phyloP scores from a whole-genome alignment of 306 rosid genomes.

The Prunus fruticosa region DNA sequence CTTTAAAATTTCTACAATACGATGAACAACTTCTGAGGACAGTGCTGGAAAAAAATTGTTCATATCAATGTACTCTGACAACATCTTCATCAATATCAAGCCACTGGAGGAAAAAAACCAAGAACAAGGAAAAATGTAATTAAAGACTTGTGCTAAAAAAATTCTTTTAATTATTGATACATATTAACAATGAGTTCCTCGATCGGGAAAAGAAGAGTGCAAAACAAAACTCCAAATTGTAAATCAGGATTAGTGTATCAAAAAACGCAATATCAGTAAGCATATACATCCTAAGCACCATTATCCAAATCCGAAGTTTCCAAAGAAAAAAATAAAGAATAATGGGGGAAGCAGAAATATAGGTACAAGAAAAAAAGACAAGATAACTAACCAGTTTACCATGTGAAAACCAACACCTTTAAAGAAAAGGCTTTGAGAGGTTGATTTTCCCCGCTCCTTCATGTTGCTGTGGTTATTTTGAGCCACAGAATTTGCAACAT shows the following conservation, averaged over 20 bases:
- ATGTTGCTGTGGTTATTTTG: slow-evolving; percentile 45
- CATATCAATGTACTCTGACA: slow-evolving; percentile 94
- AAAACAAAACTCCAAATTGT: not conserved
- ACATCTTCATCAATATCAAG: slow-evolving; percentile 90
- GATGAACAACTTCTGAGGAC: slow-evolving; percentile 94
- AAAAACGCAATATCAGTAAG: no score
- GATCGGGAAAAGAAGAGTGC: not conserved
- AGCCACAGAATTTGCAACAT: slow-evolving; percentile 32
- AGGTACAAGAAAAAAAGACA: slow-evolving; percentile 4
- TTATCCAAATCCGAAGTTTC: not conserved
- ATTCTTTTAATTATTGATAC: not conserved
- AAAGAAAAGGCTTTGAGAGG: slow-evolving; percentile 65
- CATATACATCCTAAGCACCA: not conserved
- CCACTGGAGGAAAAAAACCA: slow-evolving; percentile 59
- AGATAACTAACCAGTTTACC: slow-evolving; percentile 94
- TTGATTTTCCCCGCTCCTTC: slow-evolving; percentile 75
- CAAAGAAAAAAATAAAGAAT: not conserved
- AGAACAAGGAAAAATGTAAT: slow-evolving; percentile 7
- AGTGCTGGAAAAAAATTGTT: slow-evolving; percentile 72
- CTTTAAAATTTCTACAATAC: slow-evolving; percentile 89
- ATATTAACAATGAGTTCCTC: not conserved
- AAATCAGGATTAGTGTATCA: not conserved
- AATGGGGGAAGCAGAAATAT: not conserved
- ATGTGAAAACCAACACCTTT: slow-evolving; percentile 88
- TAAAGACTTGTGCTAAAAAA: not conserved